Percentiles rank a stretch among this genome's conserved stretches.
Evolutionary conservation across 148 eudicot genomes (phyloP).

Genomic region (Dianthus caryophyllus): DNA sequence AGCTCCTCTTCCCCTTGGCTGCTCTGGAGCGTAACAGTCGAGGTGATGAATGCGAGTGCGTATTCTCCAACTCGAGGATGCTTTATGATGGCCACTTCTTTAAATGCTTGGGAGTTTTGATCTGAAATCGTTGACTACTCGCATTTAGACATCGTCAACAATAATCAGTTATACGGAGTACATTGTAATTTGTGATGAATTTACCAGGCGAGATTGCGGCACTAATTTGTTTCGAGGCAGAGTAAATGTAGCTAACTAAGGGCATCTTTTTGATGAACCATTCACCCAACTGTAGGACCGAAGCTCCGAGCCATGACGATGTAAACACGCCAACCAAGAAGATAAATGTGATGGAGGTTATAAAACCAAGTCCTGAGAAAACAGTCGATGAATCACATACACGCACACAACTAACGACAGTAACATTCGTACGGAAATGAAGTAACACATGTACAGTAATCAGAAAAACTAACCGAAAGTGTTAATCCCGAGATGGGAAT

Average conservation of each 20-base stretch:
- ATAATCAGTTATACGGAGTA: no score
- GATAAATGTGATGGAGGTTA: constrained; percentile 64
- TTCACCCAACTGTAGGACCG: constrained; percentile 62
- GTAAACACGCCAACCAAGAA: constrained; percentile 82
- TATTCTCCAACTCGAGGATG: constrained; percentile 87
- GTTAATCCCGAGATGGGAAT: constrained; percentile 51
- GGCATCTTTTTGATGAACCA: constrained; percentile 87
- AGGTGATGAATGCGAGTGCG: constrained; percentile 79
- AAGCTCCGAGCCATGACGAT: constrained; percentile 80
- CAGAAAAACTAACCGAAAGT: constrained; percentile 48
- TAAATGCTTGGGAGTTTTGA: constrained; percentile 66
- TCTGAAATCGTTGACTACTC: constrained; percentile 36
- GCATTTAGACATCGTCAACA: not conserved
- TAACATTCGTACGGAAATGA: no score
- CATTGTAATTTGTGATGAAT: not conserved
- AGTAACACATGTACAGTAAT: not conserved
- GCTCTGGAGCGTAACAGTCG: constrained; percentile 57
- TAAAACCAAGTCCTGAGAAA: constrained; percentile 60
- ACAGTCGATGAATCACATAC: not conserved
- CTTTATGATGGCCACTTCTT: constrained; percentile 77
- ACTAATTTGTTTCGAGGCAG: constrained; percentile 87
- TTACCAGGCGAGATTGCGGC: constrained; percentile 85
- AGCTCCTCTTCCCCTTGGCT: constrained; percentile 66
- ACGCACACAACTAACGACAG: no score
- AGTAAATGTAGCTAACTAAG: constrained; percentile 61